Evolutionary conservation across 176 grass and related monocot genomes (phyloP).

Genomic region (Oryza glumipatula): DNA sequence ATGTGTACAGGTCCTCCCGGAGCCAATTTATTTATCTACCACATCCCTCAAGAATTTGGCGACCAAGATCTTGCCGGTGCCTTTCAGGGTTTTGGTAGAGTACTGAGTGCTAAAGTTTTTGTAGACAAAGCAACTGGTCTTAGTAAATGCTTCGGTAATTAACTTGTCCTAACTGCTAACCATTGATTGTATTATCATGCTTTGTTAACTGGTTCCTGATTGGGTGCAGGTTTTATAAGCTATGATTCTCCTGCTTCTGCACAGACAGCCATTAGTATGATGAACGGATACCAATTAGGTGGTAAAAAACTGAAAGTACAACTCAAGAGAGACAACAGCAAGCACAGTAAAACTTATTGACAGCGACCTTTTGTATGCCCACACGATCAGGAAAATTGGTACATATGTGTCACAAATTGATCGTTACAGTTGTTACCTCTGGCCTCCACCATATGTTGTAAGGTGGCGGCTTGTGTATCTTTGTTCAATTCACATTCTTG

Average conservation of each 20-base stretch:
- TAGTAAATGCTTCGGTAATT: conserved; percentile 99
- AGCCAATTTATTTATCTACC: conserved; percentile 88
- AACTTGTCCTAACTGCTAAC: conserved; percentile 16
- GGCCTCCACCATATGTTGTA: conserved; percentile 24
- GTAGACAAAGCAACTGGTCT: conserved; percentile 96
- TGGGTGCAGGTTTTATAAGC: conserved; percentile 87
- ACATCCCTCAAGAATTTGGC: conserved; percentile 84
- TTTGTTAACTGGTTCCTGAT: conserved; percentile 38
- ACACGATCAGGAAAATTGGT: conserved; percentile 49
- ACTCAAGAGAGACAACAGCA: conserved; percentile 95
- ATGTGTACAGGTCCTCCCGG: conserved; percentile 68
- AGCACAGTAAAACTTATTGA: conserved; percentile 83
- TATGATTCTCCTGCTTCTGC: conserved; percentile 81
- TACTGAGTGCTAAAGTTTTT: conserved; percentile 98
- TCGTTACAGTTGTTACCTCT: conserved; percentile 59
- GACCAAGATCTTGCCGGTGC: conserved; percentile 84
- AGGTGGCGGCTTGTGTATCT: conserved; percentile 56
- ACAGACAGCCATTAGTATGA: conserved; percentile 72
- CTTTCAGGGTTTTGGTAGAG: conserved; percentile 86
- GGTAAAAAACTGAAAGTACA: conserved; percentile 99
- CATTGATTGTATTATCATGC: conserved; percentile 4
- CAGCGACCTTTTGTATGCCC: conserved; percentile 8
- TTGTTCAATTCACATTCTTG: conserved; percentile 67
- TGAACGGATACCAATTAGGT: conserved; percentile 89
- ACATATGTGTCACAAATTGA: conserved; percentile 67